Base-by-base conservation (phyloP, 768 basidiomycete genomes). In the Coprinopsis marcescibilis region DNA sequence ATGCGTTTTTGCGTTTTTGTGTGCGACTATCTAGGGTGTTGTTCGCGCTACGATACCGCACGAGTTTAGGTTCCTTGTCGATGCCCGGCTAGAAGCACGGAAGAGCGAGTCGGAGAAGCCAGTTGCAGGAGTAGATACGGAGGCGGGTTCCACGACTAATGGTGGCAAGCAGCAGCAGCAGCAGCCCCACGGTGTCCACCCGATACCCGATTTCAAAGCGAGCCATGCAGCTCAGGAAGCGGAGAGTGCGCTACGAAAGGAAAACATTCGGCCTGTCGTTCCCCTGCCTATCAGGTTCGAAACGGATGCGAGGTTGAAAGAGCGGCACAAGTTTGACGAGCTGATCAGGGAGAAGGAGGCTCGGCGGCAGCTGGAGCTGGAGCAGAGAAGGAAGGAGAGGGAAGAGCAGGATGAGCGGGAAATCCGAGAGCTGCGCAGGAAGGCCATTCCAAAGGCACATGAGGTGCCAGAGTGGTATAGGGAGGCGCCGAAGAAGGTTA, bases 401-500 rank as follows among this genome's bases (percentile, higher is more conserved):
- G 77, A 72, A 57, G 69, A 70, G 57, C 69, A 76, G 55, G 83
- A 85, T 63, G 81, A 78, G 62, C 63, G 61, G 60, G 80, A 78
- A 65, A 60, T 85, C 49, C 71, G 60, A 58, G 83, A 81, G 65
- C 50, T 84, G 57, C 66, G 86, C 59, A 76, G 71, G 68, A 72
- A 68, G 53, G 74, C 82, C 14, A 65, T 89, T 37, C 81, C 83
- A 19, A 78, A 70, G 61, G 86, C 86, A 37, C 72, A 87, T 59
- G 77, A 77, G 55, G 72, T 89, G 20, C 86, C 86, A 10, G 81
- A 80, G 52, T 89, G 86, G 86, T 89, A 89, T 56, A 79, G 75
- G 53, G 73, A 75, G 34, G 78, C 75, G 60, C 83, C 83, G 55
- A 85, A 73, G 74, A 77, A 68, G 59, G 64, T 63, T 60, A 61